Evolutionary conservation across 768 basidiomycete species (phyloP), one percentile per base, ranked within the genome.

Genomic region (Podaxis mareebaensis): DNA sequence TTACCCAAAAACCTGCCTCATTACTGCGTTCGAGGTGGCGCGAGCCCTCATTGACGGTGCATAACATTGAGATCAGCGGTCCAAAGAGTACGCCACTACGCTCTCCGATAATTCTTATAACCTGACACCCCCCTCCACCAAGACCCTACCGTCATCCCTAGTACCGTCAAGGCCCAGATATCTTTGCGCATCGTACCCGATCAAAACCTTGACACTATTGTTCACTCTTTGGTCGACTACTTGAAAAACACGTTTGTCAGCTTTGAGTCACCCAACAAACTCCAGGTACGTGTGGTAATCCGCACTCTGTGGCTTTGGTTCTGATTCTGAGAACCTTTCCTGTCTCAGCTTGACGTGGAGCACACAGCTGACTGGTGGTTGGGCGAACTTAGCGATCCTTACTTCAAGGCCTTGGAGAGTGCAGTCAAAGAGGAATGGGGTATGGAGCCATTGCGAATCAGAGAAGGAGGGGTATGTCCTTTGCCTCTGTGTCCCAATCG

Each of bases 301-400:
- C 42, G 20, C 52, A 65, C 22, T 8, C 42, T 51, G 8, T 20
- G 7, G 2, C 1, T 4, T 53, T 28, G 11, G 17, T 24, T 59
- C 17, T 60, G 11, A 49, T 39, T 10, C 48, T 30, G 11, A 30
- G 33, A n/a, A n/a, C 4, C 22, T 51, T 42, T 40, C 8, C 22
- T 39, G 12, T 48, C 42, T 36, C 66, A 95, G 93, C 81, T 96
- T 66, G 81, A 78, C 20, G 86, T 97, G 58, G 86, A 91, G 48
- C 91, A 93, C 64, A 89, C 85, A 2, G 95, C 95, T 0, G 90
- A 95, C 69, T 99, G 96, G 96, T 99, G 96, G 96, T 81, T 99
- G 2, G 95, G 96, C 0, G 87, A 91, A 60, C 82, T 96, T 44
- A 85, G 93, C 59, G 89, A 90, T 63, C 83, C 83, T 3, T 97